Conservation (phyloP, 441 rosid genomes). For the Raphanus hybrid region DNA sequence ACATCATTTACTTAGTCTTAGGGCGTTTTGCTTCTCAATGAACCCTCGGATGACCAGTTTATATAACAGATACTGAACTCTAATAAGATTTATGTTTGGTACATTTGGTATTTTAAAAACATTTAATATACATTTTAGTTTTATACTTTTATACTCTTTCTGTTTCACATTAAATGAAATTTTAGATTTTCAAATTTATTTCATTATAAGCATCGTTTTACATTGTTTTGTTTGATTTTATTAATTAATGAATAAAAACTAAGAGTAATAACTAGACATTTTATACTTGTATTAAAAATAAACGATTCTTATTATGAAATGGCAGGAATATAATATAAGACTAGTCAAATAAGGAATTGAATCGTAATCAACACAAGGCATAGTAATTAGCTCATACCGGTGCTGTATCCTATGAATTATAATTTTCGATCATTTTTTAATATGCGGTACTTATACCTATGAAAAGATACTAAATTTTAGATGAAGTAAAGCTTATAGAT, state of each 20-base stretch:
- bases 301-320: too few relatives aligned
- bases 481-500: too few relatives aligned
- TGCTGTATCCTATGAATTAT: neutral
- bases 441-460: too few relatives aligned
- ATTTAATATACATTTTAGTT: neutral
- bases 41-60: neutral
- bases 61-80: neutral
- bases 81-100: neutral
- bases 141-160: too few relatives aligned
- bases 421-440: neutral
- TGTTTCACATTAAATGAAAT: too few relatives aligned
- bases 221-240: too few relatives aligned
- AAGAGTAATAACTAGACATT: too few relatives aligned
- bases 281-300: too few relatives aligned
- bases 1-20: slow-evolving; percentile 2
- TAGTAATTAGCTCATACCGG: neutral
- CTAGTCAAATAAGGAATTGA: slow-evolving; percentile 2
- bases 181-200: too few relatives aligned
- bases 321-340: neutral
- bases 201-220: too few relatives aligned
- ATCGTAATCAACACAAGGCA: neutral
- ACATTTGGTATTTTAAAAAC: neutral
- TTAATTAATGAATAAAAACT: too few relatives aligned
- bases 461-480: too few relatives aligned
- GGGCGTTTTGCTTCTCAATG: neutral